A percentile compares a stretch with the other conserved stretches of the same genome.
Conservation (phyloP, 2,329 filamentous ascomycete genomes). For the Colletotrichum tofieldiae region DNA sequence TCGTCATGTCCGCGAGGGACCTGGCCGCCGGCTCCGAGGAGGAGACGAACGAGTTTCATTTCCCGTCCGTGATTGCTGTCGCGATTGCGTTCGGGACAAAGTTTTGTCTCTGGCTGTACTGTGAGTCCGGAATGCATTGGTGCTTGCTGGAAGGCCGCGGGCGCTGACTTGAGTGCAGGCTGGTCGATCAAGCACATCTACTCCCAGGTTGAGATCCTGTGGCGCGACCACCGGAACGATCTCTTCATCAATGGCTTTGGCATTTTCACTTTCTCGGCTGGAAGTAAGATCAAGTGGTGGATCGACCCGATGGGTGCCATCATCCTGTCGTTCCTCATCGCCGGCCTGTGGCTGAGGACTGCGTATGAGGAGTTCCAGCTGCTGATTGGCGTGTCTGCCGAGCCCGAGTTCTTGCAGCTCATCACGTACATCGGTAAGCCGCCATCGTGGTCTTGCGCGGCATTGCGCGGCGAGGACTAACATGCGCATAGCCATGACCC, state of each 20-base stretch:
- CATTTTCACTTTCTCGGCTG: slow-evolving; percentile 92
- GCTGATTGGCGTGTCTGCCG: slow-evolving; percentile 89
- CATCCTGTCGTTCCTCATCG: slow-evolving; percentile 83
- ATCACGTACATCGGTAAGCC: slow-evolving; percentile 88
- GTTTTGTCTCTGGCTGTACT: slow-evolving; percentile 88
- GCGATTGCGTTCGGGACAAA: slow-evolving; percentile 89
- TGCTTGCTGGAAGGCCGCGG: accelerated
- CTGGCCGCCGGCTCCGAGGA: slow-evolving; percentile 67
- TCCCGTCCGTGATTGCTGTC: slow-evolving; percentile 90
- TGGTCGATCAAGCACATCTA: slow-evolving; percentile 93
- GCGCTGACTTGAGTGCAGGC: slow-evolving; percentile 38
- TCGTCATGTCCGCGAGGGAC: slow-evolving; percentile 87
- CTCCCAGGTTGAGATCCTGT: slow-evolving; percentile 91
- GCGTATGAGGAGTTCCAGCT: slow-evolving; percentile 92
- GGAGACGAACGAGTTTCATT: slow-evolving; percentile 77
- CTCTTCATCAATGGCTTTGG: slow-evolving; percentile 96
- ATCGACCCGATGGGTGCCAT: slow-evolving; percentile 95
- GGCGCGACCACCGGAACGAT: slow-evolving; percentile 98
- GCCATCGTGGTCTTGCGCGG: not conserved
- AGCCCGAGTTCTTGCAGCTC: slow-evolving; percentile 88
- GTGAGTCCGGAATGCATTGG: slow-evolving; percentile 51
- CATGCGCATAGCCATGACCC: slow-evolving; percentile 74
- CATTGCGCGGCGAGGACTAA: not conserved
- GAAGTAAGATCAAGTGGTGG: slow-evolving; percentile 92
- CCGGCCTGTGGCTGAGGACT: slow-evolving; percentile 85